Evolutionary conservation across 1,284 basidiomycete species (phyloP), one percentile per base, ranked within the genome.

Genomic region (Exobasidium cylindrosporum): DNA sequence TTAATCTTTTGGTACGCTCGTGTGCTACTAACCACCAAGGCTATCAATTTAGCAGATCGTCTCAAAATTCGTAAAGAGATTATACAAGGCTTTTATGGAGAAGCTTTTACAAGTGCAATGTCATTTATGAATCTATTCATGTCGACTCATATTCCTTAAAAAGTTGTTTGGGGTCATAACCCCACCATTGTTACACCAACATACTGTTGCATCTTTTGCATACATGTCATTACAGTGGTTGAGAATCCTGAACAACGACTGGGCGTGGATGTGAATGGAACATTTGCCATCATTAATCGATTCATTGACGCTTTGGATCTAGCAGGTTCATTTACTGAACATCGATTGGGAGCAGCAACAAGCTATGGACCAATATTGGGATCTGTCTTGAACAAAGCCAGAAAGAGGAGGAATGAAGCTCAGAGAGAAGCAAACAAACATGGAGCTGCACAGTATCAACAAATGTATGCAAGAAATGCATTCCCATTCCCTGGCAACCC

Each of bases 321-420:
- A 28, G 47, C 47, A 14, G 47, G 21, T 24, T 7, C 47, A 3
- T 13, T 50, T 13, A 50, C 47, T 2, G 21, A 21, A 28, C 47
- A 50, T 50, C n/a, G 47, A 23, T 2, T 6, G 26, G 47, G 47
- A 24, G 47, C 47, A 50, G 47, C 47, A 50, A 50, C 21, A 14
- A 50, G 26, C 26, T 50, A 50, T 28, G 47, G 47, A 23, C 47
- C 47, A 21, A 21, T 50, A 14, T 28, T 50, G 13, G 3, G 14
- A 23, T 21, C 47, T 6, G 47, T 50, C 2, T 24, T 50, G 3
- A 3, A 23, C n/a, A 50, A 28, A 28, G 21, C 47, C 17, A 50
- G 26, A 13, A 24, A 50, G 14, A 50, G 26, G 47, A 40, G 35
- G 35, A 40, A 7, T 10, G 10, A 40, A 17, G 35, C 7, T 10